Evolutionary conservation across 192 early-diverging fungal species (phyloP), one percentile per base, ranked within the genome.

Genomic region (Coemansia sp.): DNA sequence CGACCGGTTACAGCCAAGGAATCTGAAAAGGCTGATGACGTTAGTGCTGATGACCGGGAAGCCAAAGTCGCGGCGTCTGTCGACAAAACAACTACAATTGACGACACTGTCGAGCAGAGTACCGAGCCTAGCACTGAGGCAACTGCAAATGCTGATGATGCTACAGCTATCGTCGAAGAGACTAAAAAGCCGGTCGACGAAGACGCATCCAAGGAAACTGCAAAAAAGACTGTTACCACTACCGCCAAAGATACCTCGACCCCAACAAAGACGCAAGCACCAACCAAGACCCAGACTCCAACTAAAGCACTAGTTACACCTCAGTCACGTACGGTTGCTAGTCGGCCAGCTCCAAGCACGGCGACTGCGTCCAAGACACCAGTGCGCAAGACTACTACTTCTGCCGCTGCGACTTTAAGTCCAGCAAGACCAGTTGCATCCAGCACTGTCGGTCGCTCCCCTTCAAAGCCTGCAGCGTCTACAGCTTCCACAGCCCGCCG

Each of bases 51-150:
- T 5, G 27, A 30, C 27, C 27, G 7, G 27, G 27, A 5, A 30
- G 27, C 27, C 4, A 30, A 30, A 2, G 27, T 2, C 27, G 7
- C 27, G 7, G 27, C 27, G 27, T 30, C 27, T 30, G 7, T 7
- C 7, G 27, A 30, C 2, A 30, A 30, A 5, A 30, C 27, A 30
- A 30, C 27, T 5, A 30, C 27, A 30, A 7, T 30, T 7, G 27
- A 30, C 7, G 27, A 7, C 7, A 9, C 17, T 43, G 41, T 43
- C 41, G 41, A 43, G 41, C 41, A 14, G 15, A 18, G 4, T 12
- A 34, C 33, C 17, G 59, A 68, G 23, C n/a, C 66, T 21, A 52
- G 13, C 41, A 18, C 17, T 43, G 41, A 43, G 41, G 17, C 41
- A 14, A n/a, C 4, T 18, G 2, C 27, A 12, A 38, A 52, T 34